These are phyloP conservation scores for Solanum pinnatisectum DNA, from an alignment of 257 asterid genomes.

Conservation along the genomic window DNA sequence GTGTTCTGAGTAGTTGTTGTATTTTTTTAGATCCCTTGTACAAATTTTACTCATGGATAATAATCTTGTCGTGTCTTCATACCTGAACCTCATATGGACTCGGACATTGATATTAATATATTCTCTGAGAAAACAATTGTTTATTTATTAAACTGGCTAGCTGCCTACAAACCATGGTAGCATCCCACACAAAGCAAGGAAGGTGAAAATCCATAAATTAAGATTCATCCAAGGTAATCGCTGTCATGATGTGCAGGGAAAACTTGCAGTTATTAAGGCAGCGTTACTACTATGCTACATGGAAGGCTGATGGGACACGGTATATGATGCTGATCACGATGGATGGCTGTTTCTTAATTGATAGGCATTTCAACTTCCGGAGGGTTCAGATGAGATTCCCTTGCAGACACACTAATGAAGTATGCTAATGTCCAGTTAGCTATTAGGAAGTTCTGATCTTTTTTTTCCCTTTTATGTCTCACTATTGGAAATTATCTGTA, in stretches of 20 bases:
- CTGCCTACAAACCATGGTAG: not conserved
- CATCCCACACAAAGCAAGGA: not conserved
- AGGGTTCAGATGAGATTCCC: slow-evolving; percentile 99
- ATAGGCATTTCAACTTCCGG: slow-evolving; percentile 79
- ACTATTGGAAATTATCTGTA: not conserved
- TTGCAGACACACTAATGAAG: slow-evolving; percentile 62
- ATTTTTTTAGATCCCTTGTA: not conserved
- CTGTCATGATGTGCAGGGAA: slow-evolving; percentile 46
- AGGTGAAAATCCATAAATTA: not conserved
- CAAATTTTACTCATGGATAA: not conserved
- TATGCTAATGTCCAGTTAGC: slow-evolving; percentile 16
- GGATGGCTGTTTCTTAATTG: slow-evolving; percentile 94
- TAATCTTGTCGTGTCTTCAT: not conserved
- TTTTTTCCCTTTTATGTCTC: slow-evolving; percentile 4
- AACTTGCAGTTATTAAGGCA: slow-evolving; percentile 86
- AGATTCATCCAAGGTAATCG: not conserved
- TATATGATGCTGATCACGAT: slow-evolving; percentile 95
- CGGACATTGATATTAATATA: not conserved
- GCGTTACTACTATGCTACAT: slow-evolving; percentile 90
- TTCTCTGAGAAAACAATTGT: not conserved
- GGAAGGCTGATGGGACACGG: slow-evolving; percentile 99
- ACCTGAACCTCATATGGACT: not conserved
- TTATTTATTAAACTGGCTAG: not conserved
- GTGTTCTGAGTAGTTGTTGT: not conserved
- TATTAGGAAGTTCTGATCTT: not conserved